Conservation (phyloP, 164 flowering plant genomes). For the Echeveria elegans region DNA sequence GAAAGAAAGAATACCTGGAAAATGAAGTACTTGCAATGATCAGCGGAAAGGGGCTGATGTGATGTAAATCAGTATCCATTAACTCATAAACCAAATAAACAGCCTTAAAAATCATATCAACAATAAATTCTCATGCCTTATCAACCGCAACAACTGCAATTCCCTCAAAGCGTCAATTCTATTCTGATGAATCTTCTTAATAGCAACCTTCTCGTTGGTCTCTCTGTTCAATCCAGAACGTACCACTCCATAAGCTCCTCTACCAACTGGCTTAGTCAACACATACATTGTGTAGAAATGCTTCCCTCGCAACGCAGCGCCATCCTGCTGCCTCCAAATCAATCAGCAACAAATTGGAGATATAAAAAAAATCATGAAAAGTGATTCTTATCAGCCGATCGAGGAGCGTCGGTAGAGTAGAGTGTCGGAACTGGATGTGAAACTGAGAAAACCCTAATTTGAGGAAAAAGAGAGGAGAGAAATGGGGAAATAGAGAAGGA, state of each 20-base stretch:
- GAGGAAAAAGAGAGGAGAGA: too few species aligned
- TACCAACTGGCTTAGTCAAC: constrained; percentile 9
- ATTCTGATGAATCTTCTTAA: constrained; percentile 36
- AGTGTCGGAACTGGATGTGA: too few species aligned
- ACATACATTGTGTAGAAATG: too few species aligned
- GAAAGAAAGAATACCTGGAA: constrained; percentile 38
- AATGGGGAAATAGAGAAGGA: too few species aligned
- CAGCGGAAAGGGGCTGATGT: constrained; percentile 41
- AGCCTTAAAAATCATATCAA: constrained; percentile 23
- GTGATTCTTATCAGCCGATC: too few species aligned
- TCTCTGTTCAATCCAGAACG: constrained; percentile 34
- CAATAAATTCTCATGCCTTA: constrained; percentile 40
- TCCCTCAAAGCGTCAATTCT: constrained; percentile 39
- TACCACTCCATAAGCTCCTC: constrained; percentile 11
- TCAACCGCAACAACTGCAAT: constrained; percentile 26
- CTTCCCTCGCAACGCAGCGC: too few species aligned
- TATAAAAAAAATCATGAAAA: too few species aligned
- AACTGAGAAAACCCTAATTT: too few species aligned
- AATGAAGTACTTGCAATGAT: constrained; percentile 36
- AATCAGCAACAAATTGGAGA: too few species aligned
- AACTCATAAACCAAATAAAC: constrained; percentile 35
- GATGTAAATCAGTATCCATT: constrained; percentile 49
- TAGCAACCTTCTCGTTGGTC: constrained; percentile 38
- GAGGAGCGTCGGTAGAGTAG: too few species aligned
- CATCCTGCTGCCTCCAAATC: too few species aligned